Percentiles rank a stretch among this genome's conserved stretches.
phyloP scores from a whole-genome alignment of 2,329 filamentous ascomycete genomes.

The Sclerotinia sclerotiorum region DNA sequence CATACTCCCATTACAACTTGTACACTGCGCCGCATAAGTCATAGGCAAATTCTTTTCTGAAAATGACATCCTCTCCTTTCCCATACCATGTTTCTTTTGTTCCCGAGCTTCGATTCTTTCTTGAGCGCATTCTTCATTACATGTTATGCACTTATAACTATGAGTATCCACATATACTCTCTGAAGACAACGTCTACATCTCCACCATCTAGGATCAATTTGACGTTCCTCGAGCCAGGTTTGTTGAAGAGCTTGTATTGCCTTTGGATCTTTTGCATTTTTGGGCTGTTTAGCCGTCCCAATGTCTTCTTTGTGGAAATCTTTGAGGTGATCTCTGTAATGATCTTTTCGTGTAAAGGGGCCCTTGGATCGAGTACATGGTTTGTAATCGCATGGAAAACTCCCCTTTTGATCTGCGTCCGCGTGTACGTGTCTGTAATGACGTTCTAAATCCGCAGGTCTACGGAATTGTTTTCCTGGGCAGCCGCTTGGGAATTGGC shows the following conservation, averaged over 20 bases:
- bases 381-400: slow-evolving; percentile 38
- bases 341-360: slow-evolving; percentile 51
- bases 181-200: slow-evolving; percentile 36
- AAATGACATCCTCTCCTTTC: neutral
- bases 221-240: slow-evolving; percentile 33
- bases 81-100: neutral
- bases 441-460: slow-evolving; percentile 43
- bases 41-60: neutral
- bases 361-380: slow-evolving; percentile 37
- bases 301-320: slow-evolving; percentile 48
- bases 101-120: slow-evolving; percentile 23
- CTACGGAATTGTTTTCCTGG: slow-evolving; percentile 34
- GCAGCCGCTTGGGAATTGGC: slow-evolving; percentile 32
- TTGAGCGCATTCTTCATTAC: slow-evolving; percentile 33
- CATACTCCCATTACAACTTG: neutral
- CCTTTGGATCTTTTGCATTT: slow-evolving; percentile 16
- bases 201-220: slow-evolving; percentile 31
- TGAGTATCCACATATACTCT: slow-evolving; percentile 27
- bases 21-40: neutral
- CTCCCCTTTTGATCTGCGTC: slow-evolving; percentile 26
- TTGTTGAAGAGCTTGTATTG: slow-evolving; percentile 29
- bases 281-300: slow-evolving; percentile 30
- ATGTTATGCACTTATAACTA: slow-evolving; percentile 32
- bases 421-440: slow-evolving; percentile 41
- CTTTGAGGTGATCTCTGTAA: slow-evolving; percentile 49